These are phyloP conservation scores for Breviolum minutum DNA, from an alignment of 73 alveolate genomes.

Conservation along the genomic window DNA sequence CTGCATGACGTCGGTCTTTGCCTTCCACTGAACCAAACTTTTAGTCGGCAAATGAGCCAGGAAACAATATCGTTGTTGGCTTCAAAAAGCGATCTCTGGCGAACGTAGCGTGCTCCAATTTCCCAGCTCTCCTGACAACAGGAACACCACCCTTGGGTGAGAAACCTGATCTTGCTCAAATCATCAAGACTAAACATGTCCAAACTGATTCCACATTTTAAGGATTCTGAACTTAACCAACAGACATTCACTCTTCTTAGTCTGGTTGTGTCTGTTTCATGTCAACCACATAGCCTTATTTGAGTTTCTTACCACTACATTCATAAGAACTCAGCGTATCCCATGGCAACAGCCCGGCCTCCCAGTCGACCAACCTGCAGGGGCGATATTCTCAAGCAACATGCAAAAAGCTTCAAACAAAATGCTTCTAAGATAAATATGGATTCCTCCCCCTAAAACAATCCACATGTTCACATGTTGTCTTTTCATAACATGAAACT, in stretches of 20 bases:
- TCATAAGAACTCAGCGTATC: not conserved
- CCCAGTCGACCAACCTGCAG: constrained; percentile 82
- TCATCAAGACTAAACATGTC: not conserved
- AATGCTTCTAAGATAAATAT: no score
- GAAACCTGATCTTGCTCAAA: not conserved
- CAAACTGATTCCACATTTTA: not conserved
- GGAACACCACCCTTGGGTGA: not conserved
- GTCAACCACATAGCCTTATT: no score
- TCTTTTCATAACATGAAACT: no score
- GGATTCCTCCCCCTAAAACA: not conserved
- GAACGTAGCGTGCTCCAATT: constrained; percentile 78
- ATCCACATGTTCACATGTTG: not conserved
- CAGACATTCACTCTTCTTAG: not conserved
- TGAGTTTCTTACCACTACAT: not conserved
- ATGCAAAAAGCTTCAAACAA: no score
- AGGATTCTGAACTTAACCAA: not conserved
- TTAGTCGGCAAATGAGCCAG: not conserved
- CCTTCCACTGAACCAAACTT: not conserved
- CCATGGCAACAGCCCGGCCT: not conserved
- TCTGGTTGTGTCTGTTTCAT: no score
- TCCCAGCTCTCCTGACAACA: constrained; percentile 86
- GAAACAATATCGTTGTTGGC: constrained; percentile 75
- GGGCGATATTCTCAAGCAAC: not conserved
- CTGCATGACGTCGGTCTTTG: no score
- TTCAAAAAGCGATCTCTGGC: constrained; percentile 55